Evolutionary conservation across 805 yeast genomes (phyloP).

Genomic region (Starmerella apicola): DNA sequence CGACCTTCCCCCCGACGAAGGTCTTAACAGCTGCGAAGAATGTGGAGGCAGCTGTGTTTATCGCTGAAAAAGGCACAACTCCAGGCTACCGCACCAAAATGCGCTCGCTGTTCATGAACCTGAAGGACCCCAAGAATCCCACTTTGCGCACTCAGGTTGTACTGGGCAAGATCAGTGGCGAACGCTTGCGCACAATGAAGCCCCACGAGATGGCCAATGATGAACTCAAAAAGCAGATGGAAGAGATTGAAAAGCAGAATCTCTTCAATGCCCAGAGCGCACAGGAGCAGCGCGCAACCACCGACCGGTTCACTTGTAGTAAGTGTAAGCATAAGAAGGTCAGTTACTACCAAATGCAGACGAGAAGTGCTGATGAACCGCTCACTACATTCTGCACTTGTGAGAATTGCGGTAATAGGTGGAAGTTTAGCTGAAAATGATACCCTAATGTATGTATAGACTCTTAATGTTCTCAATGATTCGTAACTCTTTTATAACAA

Average conservation of each 20-base stretch:
- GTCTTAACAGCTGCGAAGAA: slow-evolving; percentile 53
- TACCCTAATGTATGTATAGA: background rate
- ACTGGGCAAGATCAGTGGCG: slow-evolving; percentile 52
- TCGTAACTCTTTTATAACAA: background rate
- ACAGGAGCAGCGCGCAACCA: slow-evolving; percentile 85
- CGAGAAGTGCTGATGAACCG: slow-evolving; percentile 98
- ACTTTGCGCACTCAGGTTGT: slow-evolving; percentile 60
- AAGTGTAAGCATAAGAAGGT: slow-evolving; percentile 96
- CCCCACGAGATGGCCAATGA: slow-evolving; percentile 97
- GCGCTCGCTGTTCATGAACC: slow-evolving; percentile 74
- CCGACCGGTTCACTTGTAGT: slow-evolving; percentile 94
- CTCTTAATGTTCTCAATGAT: background rate
- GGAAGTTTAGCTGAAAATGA: slow-evolving; percentile 69
- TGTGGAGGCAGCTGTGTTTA: slow-evolving; percentile 62
- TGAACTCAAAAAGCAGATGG: slow-evolving; percentile 70
- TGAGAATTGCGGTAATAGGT: slow-evolving; percentile 92
- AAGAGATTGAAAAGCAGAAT: slow-evolving; percentile 74
- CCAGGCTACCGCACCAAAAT: slow-evolving; percentile 64
- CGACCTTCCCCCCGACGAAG: slow-evolving; percentile 44
- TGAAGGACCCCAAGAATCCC: slow-evolving; percentile 82
- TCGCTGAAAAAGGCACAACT: slow-evolving; percentile 42
- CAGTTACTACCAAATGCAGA: slow-evolving; percentile 93
- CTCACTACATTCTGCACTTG: slow-evolving; percentile 96
- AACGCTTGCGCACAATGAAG: slow-evolving; percentile 60
- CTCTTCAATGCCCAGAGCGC: slow-evolving; percentile 97